Base-by-base conservation (phyloP, 495 filamentous ascomycete species). In the Staphylotrichum tortipilum region DNA sequence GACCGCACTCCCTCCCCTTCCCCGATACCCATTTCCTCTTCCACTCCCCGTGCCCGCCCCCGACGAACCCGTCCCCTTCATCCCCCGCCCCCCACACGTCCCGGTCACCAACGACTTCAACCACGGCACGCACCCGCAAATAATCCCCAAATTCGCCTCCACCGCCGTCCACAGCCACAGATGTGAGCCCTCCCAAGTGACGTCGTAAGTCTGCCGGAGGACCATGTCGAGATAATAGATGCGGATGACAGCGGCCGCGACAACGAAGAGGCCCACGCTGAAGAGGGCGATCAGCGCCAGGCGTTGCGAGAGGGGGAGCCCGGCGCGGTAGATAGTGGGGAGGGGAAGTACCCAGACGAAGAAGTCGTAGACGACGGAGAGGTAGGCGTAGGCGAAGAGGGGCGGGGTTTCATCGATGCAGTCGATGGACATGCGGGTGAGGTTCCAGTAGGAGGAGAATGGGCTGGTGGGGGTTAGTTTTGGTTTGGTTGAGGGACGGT, bases 281-380 rank as follows among this genome's bases (percentile, higher is more conserved):
- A 64, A 62, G 30, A 64, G 40, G 1, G 55, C 47, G 7, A 64
- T 52, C 8, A 64, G 34, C 23, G 49, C 57, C 21, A 62, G 17
- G 12, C 61, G 56, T 43, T 64, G 56, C 2, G 17, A n/a, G 0
- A 45, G 22, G 3, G 59, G 59, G 24, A 70, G 46, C 1, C 59
- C 56, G 24, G 71, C 54, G 3, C 28, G 34, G 41, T 57, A 65
- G 7, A 75, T 38, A 1, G 62, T 60, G 10, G 62, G 62, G 4
- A 75, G 53, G 11, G 72, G 72, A 9, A 75, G 49, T 0, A 60
- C 49, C 56, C 73, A 69, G 17, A 74, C 64, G 14, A 67, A 23
- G 3, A 74, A 52, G 38, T 75, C 72, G 10, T 64, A 47, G 0
- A 61, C 23, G n/a, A 70, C 69, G 18, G 62, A 69, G n/a, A 67